Conservation (phyloP, 306 rosid genomes). For the Cicer pinnatifidum region DNA sequence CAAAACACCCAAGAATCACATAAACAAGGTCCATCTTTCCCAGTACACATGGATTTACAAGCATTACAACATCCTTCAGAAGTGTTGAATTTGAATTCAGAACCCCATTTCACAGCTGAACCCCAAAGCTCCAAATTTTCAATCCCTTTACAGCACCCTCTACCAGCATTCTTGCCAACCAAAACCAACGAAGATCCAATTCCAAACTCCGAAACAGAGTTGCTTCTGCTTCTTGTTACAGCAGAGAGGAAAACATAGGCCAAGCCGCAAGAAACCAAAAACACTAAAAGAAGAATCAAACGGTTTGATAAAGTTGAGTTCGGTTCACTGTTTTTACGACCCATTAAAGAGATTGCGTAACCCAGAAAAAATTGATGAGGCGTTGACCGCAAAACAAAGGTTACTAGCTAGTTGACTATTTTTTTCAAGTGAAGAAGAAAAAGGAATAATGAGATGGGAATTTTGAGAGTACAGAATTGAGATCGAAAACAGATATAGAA, state of each 20-base stretch:
- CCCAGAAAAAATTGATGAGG: constrained; percentile 45
- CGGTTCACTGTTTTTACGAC: constrained; percentile 63
- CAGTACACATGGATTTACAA: constrained; percentile 86
- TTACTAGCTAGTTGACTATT: neutral
- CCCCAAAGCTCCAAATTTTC: constrained; percentile 92
- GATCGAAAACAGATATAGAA: neutral
- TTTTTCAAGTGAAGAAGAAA: neutral
- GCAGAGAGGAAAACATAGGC: constrained; percentile 64
- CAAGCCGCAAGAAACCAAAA: constrained; percentile 61
- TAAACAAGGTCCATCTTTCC: constrained; percentile 85
- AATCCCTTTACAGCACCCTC: constrained; percentile 76
- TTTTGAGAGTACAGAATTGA: neutral
- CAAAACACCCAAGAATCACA: constrained; percentile 93
- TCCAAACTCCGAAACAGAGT: constrained; percentile 38
- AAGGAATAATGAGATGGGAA: neutral
- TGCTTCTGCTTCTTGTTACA: constrained; percentile 21
- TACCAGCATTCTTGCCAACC: constrained; percentile 37
- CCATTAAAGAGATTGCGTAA: constrained; percentile 58
- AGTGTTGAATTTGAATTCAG: constrained; percentile 76
- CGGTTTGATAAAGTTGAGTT: constrained; percentile 49
- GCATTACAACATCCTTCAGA: constrained; percentile 78
- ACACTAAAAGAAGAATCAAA: constrained; percentile 52
- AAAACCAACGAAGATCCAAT: constrained; percentile 39
- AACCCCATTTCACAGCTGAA: constrained; percentile 90
- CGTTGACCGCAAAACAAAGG: constrained; percentile 56